phyloP scores from a whole-genome alignment of 2,329 filamentous ascomycete genomes.

The Colletotrichum lini region DNA sequence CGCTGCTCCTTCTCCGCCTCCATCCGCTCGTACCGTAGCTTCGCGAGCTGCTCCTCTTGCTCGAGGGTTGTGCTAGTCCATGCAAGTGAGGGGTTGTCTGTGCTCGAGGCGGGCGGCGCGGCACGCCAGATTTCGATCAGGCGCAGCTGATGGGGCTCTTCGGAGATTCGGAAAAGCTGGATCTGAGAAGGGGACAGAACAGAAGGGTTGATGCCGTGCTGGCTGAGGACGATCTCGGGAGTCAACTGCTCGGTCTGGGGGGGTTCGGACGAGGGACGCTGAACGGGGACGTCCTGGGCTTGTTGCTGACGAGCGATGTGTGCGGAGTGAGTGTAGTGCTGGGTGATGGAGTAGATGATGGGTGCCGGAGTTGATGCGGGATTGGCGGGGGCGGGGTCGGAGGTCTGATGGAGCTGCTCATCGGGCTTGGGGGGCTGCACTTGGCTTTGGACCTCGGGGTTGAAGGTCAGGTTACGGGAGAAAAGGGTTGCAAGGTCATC shows the following conservation, averaged over 20 bases:
- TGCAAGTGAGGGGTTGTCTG: constrained; percentile 67
- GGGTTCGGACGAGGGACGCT: constrained; percentile 66
- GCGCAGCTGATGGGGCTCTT: constrained; percentile 78
- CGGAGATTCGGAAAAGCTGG: constrained; percentile 83
- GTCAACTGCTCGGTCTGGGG: constrained; percentile 63
- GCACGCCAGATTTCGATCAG: constrained; percentile 90
- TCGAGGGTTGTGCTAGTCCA: constrained; percentile 68
- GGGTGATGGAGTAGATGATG: constrained; percentile 81
- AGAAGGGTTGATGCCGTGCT: constrained; percentile 78
- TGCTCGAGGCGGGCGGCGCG: constrained; percentile 75
- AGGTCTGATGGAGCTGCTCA: constrained; percentile 50
- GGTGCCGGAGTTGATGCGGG: constrained; percentile 52
- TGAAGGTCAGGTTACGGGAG: constrained; percentile 80
- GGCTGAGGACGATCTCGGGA: constrained; percentile 71
- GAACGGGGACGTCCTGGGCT: constrained; percentile 50
- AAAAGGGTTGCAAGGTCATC: constrained; percentile 89
- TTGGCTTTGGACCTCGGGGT: constrained; percentile 54
- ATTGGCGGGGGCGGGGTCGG: constrained; percentile 45
- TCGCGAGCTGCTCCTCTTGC: constrained; percentile 72
- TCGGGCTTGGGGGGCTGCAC: constrained; percentile 49
- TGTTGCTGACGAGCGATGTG: constrained; percentile 68
- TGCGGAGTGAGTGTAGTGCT: constrained; percentile 87
- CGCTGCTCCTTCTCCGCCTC: constrained; percentile 51
- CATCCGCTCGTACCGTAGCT: constrained; percentile 71
- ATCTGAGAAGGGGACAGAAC: constrained; percentile 82